A percentile compares a stretch with the other conserved stretches of the same genome.
Conservation (phyloP, 139 green algal genomes). For the Tetradesmus obliquus region DNA sequence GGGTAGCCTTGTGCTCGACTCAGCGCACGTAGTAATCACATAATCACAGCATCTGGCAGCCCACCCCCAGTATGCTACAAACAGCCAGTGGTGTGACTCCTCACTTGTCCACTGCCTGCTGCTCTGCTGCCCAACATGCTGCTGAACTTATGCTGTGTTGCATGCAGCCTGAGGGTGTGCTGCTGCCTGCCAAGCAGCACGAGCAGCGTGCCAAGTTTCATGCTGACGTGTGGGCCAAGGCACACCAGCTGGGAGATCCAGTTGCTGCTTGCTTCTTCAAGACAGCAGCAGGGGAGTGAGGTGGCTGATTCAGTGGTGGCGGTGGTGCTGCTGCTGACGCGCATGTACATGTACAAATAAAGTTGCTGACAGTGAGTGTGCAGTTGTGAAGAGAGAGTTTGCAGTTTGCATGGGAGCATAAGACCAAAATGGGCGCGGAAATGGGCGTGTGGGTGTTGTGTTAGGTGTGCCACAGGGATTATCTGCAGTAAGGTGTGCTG, state of each 20-base stretch:
- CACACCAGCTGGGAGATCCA: constrained; percentile 16
- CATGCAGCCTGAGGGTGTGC: constrained; percentile 31
- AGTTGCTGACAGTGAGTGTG: not conserved
- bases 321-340: not conserved
- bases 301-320: not conserved
- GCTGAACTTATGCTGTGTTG: not conserved
- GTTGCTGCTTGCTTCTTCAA: constrained; percentile 10
- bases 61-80: too few relatives aligned
- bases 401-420: not conserved
- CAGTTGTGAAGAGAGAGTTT: not conserved
- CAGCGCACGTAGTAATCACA: too few relatives aligned
- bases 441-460: not conserved
- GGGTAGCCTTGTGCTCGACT: too few relatives aligned
- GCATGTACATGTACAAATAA: not conserved
- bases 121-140: too few relatives aligned
- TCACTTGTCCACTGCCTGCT: too few relatives aligned
- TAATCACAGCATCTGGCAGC: too few relatives aligned
- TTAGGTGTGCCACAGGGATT: too few relatives aligned
- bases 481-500: too few relatives aligned
- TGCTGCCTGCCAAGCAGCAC: not conserved
- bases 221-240: constrained; percentile 11
- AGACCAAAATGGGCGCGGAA: not conserved
- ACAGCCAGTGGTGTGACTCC: too few relatives aligned
- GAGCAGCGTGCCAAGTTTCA: constrained; percentile 17
- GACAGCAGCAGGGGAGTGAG: constrained; percentile 3